phyloP scores from a whole-genome alignment of 495 filamentous ascomycete genomes.

The Xanthoparmelia taractica region DNA sequence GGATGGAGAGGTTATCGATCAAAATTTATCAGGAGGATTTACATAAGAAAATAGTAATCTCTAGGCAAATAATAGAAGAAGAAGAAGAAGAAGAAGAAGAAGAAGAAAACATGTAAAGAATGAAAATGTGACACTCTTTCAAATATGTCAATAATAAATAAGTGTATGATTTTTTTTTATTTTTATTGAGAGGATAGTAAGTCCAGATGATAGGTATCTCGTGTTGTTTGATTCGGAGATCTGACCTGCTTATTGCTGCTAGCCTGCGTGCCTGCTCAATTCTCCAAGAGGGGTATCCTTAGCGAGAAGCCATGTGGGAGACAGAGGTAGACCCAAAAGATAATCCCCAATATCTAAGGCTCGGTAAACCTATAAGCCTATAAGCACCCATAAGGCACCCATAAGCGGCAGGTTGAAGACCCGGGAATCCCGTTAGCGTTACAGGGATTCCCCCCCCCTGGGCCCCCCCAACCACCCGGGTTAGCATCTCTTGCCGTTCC shows the following conservation, averaged over 20 bases:
- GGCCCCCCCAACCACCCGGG: too few species aligned
- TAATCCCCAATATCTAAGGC: too few species aligned
- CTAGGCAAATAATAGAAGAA: too few species aligned
- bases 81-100: too few species aligned
- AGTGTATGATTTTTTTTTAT: too few species aligned
- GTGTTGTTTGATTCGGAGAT: not conserved
- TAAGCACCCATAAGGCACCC: too few species aligned
- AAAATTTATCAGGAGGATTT: too few species aligned
- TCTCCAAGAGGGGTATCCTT: constrained; percentile 4
- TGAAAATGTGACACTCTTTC: too few species aligned
- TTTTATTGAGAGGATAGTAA: too few species aligned
- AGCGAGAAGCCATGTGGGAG: constrained; percentile 16
- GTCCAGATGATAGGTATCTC: too few species aligned
- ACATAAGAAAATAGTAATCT: too few species aligned
- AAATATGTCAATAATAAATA: not conserved
- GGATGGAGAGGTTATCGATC: not conserved
- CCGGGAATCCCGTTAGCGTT: constrained; percentile 5
- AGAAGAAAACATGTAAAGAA: not conserved
- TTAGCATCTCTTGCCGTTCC: constrained; percentile 10
- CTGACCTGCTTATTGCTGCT: not conserved
- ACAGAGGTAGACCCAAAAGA: not conserved
- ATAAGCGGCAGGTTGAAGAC: not conserved
- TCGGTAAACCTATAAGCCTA: not conserved
- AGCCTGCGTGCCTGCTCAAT: not conserved
- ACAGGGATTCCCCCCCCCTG: too few species aligned